Conservation (phyloP, 2,329 filamentous ascomycete species). For the Paraconiothyrium sp. region DNA sequence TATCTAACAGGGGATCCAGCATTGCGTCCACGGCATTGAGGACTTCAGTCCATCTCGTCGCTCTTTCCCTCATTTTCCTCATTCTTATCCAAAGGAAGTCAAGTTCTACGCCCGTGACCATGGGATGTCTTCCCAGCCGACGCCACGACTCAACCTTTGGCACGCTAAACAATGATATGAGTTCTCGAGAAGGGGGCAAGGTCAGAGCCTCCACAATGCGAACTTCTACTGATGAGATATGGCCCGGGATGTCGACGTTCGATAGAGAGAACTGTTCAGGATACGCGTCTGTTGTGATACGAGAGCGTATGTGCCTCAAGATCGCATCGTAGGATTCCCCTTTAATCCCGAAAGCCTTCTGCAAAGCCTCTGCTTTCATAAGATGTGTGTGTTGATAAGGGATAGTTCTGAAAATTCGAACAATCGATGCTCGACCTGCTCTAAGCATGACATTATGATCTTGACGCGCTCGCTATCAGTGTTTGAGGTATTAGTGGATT, state of each 20-base stretch:
- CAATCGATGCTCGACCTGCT: slow-evolving; percentile 31
- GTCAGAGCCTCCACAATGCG: slow-evolving; percentile 28
- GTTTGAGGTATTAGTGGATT: not conserved
- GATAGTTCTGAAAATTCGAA: slow-evolving; percentile 23
- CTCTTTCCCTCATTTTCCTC: slow-evolving; percentile 20
- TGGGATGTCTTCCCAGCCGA: slow-evolving; percentile 32
- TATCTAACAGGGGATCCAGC: slow-evolving; percentile 27
- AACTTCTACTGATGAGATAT: slow-evolving; percentile 32
- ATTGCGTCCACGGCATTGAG: slow-evolving; percentile 21
- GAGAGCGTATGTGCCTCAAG: slow-evolving; percentile 23
- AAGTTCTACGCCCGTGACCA: slow-evolving; percentile 34
- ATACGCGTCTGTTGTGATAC: slow-evolving; percentile 28
- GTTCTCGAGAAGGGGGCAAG: slow-evolving; percentile 7
- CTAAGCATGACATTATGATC: slow-evolving; percentile 23
- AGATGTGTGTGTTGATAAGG: slow-evolving; percentile 19
- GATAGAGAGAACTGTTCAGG: slow-evolving; percentile 24
- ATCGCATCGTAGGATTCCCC: not conserved
- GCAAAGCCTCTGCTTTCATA: slow-evolving; percentile 12
- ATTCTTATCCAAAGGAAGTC: slow-evolving; percentile 35
- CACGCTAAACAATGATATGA: slow-evolving; percentile 1
- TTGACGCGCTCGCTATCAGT: not conserved
- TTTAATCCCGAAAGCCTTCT: slow-evolving; percentile 20
- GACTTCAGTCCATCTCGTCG: slow-evolving; percentile 12
- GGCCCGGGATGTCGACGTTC: slow-evolving; percentile 34
- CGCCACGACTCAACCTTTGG: slow-evolving; percentile 24